Percentiles rank a stretch among this genome's conserved stretches.
These are phyloP conservation scores for Byssoonygena ceratinophila DNA, from an alignment of 2,329 filamentous ascomycete genomes.

Conservation along the genomic window DNA sequence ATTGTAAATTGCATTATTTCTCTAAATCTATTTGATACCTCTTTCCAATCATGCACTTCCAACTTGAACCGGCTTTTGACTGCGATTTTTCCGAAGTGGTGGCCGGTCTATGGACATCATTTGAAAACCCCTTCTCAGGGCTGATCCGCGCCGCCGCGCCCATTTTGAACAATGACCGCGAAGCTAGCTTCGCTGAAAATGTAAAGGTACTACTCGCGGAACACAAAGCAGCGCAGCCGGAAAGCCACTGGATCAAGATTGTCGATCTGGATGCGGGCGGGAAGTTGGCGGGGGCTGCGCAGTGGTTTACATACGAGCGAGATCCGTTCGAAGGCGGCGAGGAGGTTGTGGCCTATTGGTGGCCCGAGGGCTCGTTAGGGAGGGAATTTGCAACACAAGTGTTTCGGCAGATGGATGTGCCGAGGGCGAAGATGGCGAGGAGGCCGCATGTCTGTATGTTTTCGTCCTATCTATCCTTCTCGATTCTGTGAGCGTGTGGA, in stretches of 20 bases:
- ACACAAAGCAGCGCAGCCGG: constrained; percentile 21
- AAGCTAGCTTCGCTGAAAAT: constrained; percentile 14
- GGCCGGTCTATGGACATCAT: constrained; percentile 13
- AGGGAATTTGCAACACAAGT: constrained; percentile 18
- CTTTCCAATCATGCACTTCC: constrained; percentile 6
- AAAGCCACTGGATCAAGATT: constrained; percentile 26
- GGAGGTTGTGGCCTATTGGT: constrained; percentile 23
- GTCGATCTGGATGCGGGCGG: constrained; percentile 24
- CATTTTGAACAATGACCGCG: constrained; percentile 18
- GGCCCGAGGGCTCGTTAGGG: constrained; percentile 21
- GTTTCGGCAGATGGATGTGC: constrained; percentile 17
- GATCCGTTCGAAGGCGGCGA: constrained; percentile 21
- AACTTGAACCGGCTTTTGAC: constrained; percentile 6
- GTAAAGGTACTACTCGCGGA: constrained; percentile 19
- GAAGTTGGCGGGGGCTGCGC: constrained; percentile 22
- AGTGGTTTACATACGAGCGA: constrained; percentile 25
- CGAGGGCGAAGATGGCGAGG: constrained; percentile 16
- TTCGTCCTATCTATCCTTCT: not conserved
- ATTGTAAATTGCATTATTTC: not conserved
- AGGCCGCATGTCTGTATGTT: constrained; percentile 21
- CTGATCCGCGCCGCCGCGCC: constrained; percentile 24
- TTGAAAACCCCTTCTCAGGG: constrained; percentile 21
- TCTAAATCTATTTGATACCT: not conserved
- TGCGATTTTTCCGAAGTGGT: constrained; percentile 15
- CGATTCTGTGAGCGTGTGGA: not conserved